These are phyloP conservation scores for Apiospora saccharicola DNA, from an alignment of 2,329 filamentous ascomycete genomes.

Conservation along the genomic window DNA sequence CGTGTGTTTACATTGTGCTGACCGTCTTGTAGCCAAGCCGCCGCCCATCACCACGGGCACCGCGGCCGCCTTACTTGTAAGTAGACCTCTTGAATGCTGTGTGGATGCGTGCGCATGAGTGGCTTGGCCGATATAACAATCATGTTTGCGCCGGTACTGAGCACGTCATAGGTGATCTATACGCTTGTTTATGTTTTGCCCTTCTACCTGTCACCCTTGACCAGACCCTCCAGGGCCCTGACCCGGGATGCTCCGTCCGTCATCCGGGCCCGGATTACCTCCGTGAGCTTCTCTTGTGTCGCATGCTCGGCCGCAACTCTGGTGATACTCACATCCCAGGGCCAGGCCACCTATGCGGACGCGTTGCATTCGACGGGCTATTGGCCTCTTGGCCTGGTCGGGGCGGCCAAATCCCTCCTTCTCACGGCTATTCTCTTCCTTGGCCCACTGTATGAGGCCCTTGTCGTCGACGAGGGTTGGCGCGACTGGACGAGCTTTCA, in stretches of 20 bases:
- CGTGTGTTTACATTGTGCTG: conserved; percentile 29
- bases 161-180: conserved; percentile 68
- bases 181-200: conserved; percentile 90
- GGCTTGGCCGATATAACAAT: background rate
- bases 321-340: conserved; percentile 66
- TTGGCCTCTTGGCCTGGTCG: conserved; percentile 76
- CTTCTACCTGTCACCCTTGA: conserved; percentile 83
- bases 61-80: conserved; percentile 47
- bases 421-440: conserved; percentile 82
- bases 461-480: conserved; percentile 77
- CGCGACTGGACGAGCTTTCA: conserved; percentile 65
- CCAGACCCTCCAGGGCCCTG: conserved; percentile 79
- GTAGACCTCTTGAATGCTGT: conserved; percentile 27
- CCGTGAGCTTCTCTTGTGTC: conserved; percentile 78
- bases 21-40: conserved; percentile 42
- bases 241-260: conserved; percentile 89
- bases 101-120: background rate
- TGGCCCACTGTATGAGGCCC: conserved; percentile 82
- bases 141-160: background rate
- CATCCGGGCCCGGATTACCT: conserved; percentile 84
- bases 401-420: conserved; percentile 69
- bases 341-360: conserved; percentile 56
- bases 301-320: conserved; percentile 72
- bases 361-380: conserved; percentile 77
- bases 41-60: conserved; percentile 50